Conservation (phyloP, 2,329 filamentous ascomycete genomes). For the Lecanicillium sp. region DNA sequence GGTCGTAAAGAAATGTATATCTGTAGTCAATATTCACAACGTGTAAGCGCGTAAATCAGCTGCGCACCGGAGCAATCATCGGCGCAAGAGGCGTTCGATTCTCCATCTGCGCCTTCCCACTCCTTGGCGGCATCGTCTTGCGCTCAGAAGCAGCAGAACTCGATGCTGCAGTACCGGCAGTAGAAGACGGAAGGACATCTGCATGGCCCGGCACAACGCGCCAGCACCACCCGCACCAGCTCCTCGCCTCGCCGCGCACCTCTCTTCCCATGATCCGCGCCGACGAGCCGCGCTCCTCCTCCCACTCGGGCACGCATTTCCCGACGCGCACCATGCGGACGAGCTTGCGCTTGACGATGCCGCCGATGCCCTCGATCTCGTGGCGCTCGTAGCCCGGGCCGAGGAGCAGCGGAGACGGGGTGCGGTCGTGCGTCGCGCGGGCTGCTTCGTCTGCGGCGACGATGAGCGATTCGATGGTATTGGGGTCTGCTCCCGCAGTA, state of each 20-base stretch:
- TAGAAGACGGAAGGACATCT: too few species aligned
- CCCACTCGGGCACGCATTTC: constrained; percentile 78
- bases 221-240: constrained; percentile 91
- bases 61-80: background rate
- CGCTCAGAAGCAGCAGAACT: constrained; percentile 13
- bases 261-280: constrained; percentile 62
- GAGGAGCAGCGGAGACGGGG: constrained; percentile 42
- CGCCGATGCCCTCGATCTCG: constrained; percentile 87
- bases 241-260: constrained; percentile 59
- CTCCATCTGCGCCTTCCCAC: background rate
- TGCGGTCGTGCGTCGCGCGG: constrained; percentile 27
- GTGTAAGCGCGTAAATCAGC: too few species aligned
- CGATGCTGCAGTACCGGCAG: too few species aligned
- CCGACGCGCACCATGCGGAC: constrained; percentile 77
- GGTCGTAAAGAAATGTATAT: too few species aligned
- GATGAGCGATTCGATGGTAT: constrained; percentile 15
- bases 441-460: background rate
- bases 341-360: constrained; percentile 80
- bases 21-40: too few species aligned
- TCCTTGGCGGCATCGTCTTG: background rate
- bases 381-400: constrained; percentile 75
- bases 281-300: constrained; percentile 61
- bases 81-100: background rate
- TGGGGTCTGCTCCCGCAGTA: background rate
- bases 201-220: constrained; percentile 61